Conservation (phyloP, 2,329 filamentous ascomycete genomes). For the Pezicula rhizophila region DNA sequence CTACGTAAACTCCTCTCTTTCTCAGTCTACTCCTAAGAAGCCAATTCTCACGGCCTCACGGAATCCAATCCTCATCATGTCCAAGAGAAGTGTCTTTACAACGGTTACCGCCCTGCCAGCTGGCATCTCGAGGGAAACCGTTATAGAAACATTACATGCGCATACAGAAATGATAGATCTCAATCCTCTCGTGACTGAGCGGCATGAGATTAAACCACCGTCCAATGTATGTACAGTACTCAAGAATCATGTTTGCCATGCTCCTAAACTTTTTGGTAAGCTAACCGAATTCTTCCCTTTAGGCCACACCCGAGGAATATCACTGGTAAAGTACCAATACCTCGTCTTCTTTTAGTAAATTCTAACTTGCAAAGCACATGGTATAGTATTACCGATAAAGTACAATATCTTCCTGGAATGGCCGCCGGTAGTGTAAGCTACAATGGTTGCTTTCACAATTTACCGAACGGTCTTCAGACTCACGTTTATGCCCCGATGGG, state of each 20-base stretch:
- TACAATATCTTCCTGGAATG: conserved; percentile 68
- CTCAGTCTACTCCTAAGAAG: background rate
- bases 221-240: conserved; percentile 39
- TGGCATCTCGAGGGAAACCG: conserved; percentile 61
- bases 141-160: conserved; percentile 69
- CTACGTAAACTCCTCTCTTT: background rate
- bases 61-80: conserved; percentile 42
- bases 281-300: no score
- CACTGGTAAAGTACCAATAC: conserved; percentile 35
- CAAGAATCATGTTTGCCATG: no score
- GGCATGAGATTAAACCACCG: conserved; percentile 63
- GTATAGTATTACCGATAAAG: conserved; percentile 75
- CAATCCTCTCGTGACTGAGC: conserved; percentile 74
- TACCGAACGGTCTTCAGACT: conserved; percentile 68
- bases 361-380: conserved; percentile 40
- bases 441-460: conserved; percentile 73
- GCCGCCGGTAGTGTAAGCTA: conserved; percentile 66
- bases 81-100: conserved; percentile 66
- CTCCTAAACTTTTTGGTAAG: no score
- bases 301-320: conserved; percentile 57
- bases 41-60: background rate
- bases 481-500: conserved; percentile 80
- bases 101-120: conserved; percentile 72
- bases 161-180: conserved; percentile 82
- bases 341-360: background rate